Conservation (phyloP, 192 early-diverging fungal species). For the Chytriomyces confervae region DNA sequence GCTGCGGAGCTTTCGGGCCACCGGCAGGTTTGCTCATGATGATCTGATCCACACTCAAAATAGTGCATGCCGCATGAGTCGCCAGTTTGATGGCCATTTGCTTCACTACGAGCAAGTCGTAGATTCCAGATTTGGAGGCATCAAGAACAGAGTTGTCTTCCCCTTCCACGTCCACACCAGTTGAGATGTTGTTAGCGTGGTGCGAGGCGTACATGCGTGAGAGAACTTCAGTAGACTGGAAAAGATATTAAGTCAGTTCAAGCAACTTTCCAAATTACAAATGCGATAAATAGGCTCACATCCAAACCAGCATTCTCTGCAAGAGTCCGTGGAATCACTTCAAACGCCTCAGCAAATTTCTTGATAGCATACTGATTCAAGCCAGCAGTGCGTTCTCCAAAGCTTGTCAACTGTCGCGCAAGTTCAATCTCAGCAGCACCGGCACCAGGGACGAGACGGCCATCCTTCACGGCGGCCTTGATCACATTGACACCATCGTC, state of each 20-base stretch:
- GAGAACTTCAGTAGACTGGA: slow-evolving; percentile 78
- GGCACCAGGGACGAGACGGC: slow-evolving; percentile 86
- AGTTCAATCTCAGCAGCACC: slow-evolving; percentile 95
- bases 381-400: slow-evolving; percentile 86
- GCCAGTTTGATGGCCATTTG: slow-evolving; percentile 89
- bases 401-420: slow-evolving; percentile 73
- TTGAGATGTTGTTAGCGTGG: slow-evolving; percentile 63
- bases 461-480: slow-evolving; percentile 88
- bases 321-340: slow-evolving; percentile 93
- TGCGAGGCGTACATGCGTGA: slow-evolving; percentile 93
- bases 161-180: slow-evolving; percentile 87
- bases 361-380: slow-evolving; percentile 96
- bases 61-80: slow-evolving; percentile 88
- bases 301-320: slow-evolving; percentile 95
- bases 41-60: slow-evolving; percentile 97
- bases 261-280: background rate
- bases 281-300: slow-evolving; percentile 45
- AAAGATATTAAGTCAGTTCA: background rate
- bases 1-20: slow-evolving; percentile 67
- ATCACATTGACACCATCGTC: slow-evolving; percentile 98
- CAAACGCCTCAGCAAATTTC: slow-evolving; percentile 92
- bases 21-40: slow-evolving; percentile 99
- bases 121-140: slow-evolving; percentile 74
- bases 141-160: slow-evolving; percentile 75
- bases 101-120: slow-evolving; percentile 84